phyloP scores from a whole-genome alignment of 1,139 yeast genomes.

The Geotrichum aggregatum region DNA sequence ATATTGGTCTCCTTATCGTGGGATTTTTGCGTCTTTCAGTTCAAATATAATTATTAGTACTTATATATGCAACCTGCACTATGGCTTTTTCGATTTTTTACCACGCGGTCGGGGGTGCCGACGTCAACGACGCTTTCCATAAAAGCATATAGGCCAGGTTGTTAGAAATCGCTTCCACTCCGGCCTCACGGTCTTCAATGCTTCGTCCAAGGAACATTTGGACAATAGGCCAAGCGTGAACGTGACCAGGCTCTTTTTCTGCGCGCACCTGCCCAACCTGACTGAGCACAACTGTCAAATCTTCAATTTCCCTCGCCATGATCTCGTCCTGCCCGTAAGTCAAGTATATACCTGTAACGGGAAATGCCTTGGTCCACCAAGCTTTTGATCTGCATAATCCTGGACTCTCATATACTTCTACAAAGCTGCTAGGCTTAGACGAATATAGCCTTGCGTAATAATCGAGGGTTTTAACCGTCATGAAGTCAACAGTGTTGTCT shows the following conservation, averaged over 20 bases:
- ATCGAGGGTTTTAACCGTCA: constrained; percentile 26
- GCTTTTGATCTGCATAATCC: constrained; percentile 37
- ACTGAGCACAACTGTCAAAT: constrained; percentile 29
- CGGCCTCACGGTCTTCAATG: constrained; percentile 31
- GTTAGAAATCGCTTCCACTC: constrained; percentile 30
- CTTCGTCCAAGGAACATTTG: constrained; percentile 31
- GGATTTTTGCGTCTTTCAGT: neutral
- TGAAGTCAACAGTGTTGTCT: constrained; percentile 28
- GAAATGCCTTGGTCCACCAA: constrained; percentile 44
- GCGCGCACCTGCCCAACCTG: constrained; percentile 25
- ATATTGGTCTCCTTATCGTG: too few relatives aligned
- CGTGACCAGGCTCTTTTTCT: constrained; percentile 30
- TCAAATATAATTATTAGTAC: too few relatives aligned
- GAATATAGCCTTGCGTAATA: constrained; percentile 24
- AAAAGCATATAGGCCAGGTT: constrained; percentile 35
- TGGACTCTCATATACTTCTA: constrained; percentile 39
- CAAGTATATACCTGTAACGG: constrained; percentile 39
- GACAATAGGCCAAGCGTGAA: constrained; percentile 39
- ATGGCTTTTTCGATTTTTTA: too few relatives aligned
- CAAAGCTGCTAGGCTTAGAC: constrained; percentile 17
- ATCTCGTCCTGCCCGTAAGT: constrained; percentile 44
- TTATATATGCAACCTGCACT: neutral
- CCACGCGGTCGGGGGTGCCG: constrained; percentile 2
- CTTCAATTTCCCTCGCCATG: constrained; percentile 39
- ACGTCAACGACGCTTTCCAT: constrained; percentile 28